Conservation (phyloP, 2,329 filamentous ascomycete species). For the Phialocephala subalpina region DNA sequence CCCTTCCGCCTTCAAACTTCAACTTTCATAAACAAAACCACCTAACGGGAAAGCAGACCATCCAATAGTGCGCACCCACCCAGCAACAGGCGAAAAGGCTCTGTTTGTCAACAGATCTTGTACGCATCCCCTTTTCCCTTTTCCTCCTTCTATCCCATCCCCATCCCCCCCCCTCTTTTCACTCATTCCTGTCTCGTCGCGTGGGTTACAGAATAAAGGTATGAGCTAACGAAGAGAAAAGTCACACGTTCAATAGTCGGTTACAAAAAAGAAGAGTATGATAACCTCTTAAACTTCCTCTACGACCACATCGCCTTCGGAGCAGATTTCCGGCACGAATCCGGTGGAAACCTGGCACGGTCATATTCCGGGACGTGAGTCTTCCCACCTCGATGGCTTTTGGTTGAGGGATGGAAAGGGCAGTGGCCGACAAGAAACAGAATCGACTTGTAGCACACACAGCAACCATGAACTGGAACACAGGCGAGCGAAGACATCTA, state of each 20-base stretch:
- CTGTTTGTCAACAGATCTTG: background rate
- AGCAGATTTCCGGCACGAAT: conserved; percentile 10
- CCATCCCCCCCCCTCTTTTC: background rate
- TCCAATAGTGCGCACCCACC: conserved; percentile 3
- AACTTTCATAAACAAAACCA: background rate
- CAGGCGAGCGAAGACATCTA: background rate
- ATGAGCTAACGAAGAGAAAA: background rate
- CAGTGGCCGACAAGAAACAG: background rate
- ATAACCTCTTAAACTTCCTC: background rate
- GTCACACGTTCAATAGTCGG: background rate
- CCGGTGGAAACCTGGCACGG: background rate
- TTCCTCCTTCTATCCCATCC: background rate
- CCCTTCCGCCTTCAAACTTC: too few relatives aligned
- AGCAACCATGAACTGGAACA: background rate
- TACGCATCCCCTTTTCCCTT: background rate
- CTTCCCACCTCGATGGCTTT: background rate
- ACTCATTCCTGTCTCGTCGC: too few relatives aligned
- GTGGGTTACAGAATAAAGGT: too few relatives aligned
- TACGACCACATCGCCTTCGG: conserved; percentile 12
- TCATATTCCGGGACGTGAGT: background rate
- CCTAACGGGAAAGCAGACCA: background rate
- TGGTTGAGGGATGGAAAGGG: too few relatives aligned
- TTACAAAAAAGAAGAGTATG: conserved; percentile 4
- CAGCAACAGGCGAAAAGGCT: conserved; percentile 4
- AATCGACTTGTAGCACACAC: background rate